Conservation (phyloP, 2,329 filamentous ascomycete species). For the Fragosphaeria purpurea region DNA sequence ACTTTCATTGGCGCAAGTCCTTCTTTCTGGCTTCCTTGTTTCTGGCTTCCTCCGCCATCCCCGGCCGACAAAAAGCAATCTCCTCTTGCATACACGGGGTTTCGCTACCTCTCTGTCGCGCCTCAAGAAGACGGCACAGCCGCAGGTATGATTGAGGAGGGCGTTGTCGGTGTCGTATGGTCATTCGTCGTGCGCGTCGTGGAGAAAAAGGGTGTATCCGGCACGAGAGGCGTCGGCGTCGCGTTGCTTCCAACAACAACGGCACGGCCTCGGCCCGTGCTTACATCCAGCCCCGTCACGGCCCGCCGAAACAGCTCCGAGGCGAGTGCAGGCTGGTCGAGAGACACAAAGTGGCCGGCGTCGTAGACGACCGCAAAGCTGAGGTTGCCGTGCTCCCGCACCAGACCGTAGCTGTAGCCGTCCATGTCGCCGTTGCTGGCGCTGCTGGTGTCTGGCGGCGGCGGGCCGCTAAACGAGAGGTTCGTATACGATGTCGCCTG, state of each 20-base stretch:
- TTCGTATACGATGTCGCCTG: constrained; percentile 53
- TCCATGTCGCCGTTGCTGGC: constrained; percentile 50
- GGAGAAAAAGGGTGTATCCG: not conserved
- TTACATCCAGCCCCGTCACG: constrained; percentile 18
- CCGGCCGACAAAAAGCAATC: no score
- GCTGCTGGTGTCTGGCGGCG: constrained; percentile 37
- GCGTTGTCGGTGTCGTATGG: no score
- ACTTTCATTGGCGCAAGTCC: not conserved
- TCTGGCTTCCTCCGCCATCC: no score
- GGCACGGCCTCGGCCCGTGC: constrained; percentile 10
- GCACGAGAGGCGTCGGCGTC: not conserved
- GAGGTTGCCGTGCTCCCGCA: constrained; percentile 59
- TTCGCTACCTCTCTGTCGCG: no score
- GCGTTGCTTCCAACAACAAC: not conserved
- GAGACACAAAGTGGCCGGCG: constrained; percentile 37
- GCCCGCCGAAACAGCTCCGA: constrained; percentile 19
- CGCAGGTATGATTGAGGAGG: no score
- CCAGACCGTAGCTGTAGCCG: constrained; percentile 52
- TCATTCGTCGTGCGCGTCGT: no score
- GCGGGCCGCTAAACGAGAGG: constrained; percentile 26
- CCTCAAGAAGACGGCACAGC: no score
- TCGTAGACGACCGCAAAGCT: constrained; percentile 49
- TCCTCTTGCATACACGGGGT: no score
- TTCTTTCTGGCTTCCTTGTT: no score
- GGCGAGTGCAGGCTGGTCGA: constrained; percentile 16